Evolutionary conservation across 768 basidiomycete genomes (phyloP), one percentile per base, ranked within the genome.

Genomic region (Mycena pura): DNA sequence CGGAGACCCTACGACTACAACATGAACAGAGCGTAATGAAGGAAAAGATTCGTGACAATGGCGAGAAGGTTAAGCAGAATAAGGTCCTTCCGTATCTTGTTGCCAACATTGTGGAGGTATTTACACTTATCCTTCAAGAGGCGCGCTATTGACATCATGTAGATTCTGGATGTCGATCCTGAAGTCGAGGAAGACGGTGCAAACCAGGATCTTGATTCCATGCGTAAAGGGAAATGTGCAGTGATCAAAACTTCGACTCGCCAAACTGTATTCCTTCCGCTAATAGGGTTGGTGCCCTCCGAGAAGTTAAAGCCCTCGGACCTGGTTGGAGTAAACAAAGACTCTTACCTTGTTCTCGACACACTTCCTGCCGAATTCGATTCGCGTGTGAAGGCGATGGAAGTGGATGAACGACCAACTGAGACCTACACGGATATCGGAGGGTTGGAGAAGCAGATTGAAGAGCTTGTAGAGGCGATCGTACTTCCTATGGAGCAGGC

Each of bases 241-340:
- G 96, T 99, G 52, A 95, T 99, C 81, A 99, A 99, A 79, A 99
- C 97, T 5, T 96, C 95, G 1, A 99, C 96, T 8, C 90, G 97
- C 60, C 97, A 97, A 79, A 99, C 97, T 44, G 95, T 99, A 40
- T 99, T 99, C 82, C 87, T 99, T 14, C 97, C 97, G 14, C 86
- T 99, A 71, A 96, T 99, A 66, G 97, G 97, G 59, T 92, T 99
- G 57, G 97, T 99, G 24, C 93, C 96, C 21, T 86, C 95, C 43
- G 93, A 96, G 60, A 79, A 93, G 68, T 88, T 99, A 62, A 89
- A 84, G 69, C 96, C 96, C 4, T 84, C 91, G 41, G 97, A 99
- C 77, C 87, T 99, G 46, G 96, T 99, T 68, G 97, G 97, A 64
- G 96, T 99, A 48, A 99, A 99, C 82, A 99, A 99, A 76, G 97